These are phyloP conservation scores for Lentinus polychrous DNA, from an alignment of 1,284 basidiomycete genomes.

Conservation along the genomic window DNA sequence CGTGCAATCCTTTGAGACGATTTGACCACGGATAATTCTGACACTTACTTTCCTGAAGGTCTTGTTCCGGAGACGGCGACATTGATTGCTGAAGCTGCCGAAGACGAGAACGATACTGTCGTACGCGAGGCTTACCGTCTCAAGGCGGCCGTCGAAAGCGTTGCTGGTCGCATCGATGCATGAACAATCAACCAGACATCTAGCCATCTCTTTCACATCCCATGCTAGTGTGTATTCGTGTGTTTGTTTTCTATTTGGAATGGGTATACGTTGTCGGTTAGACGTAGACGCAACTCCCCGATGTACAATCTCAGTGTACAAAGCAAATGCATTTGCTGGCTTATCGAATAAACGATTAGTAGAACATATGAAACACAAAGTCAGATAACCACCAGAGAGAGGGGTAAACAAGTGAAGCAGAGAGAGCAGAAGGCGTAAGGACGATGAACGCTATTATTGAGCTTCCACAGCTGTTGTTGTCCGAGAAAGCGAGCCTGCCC, in stretches of 20 bases:
- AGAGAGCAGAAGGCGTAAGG: too few relatives aligned
- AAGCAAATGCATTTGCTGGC: background rate
- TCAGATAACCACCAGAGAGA: background rate
- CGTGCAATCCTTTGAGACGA: conserved; percentile 18
- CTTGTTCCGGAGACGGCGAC: conserved; percentile 73
- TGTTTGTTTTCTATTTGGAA: too few relatives aligned
- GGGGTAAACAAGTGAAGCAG: too few relatives aligned
- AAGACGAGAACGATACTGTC: conserved; percentile 77
- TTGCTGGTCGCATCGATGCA: conserved; percentile 55
- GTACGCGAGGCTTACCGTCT: conserved; percentile 58
- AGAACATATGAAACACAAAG: background rate
- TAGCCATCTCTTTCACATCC: too few relatives aligned
- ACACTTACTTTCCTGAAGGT: conserved; percentile 30
- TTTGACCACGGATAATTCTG: background rate
- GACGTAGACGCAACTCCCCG: background rate
- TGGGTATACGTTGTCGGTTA: background rate
- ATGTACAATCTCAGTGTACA: background rate
- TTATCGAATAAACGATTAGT: background rate
- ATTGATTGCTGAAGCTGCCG: conserved; percentile 77
- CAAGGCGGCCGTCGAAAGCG: conserved; percentile 60
- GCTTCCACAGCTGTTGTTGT: background rate
- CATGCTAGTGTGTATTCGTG: too few relatives aligned
- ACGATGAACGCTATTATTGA: background rate
- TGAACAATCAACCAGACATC: background rate
- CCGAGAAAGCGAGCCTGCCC: background rate